Base-by-base conservation (phyloP, 2,329 filamentous ascomycete species). In the Torrubiella hemipterigena region DNA sequence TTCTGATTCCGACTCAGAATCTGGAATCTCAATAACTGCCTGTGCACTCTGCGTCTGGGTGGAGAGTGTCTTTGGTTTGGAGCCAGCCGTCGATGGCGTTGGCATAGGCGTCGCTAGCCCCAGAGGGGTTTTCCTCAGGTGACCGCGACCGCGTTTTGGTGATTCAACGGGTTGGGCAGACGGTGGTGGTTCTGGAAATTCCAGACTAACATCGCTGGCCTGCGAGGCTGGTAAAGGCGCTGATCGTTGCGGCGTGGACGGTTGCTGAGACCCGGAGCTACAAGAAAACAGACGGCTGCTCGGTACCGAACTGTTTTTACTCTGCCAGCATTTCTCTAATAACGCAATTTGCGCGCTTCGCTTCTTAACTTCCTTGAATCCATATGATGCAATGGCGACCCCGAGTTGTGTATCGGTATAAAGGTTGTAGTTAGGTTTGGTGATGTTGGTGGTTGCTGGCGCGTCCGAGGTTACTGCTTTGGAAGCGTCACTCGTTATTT, bases 341-440 rank as follows among this genome's bases (percentile, higher is more conserved):
- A 85, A 52, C 2, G 71, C 61, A 37, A 87, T 75, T 77, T 83
- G 84, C 7, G 73, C 72, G 29, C 67, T 63, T 13, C 81, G 67
- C 33, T 62, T 72, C 47, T 77, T 82, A 18, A 86, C 59, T 2
- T 76, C 60, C 47, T 86, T 87, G 54, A 87, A 86, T 0, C 78
- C 79, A 44, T 75, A 85, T 0, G 63, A 60, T 5, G 66, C 57
- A 27, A 87, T 57, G 44, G 79, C 67, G 34, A 65, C 70, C 3
- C 72, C 58, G 12, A 87, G 56, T 35, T 81, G 70, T 7, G 63
- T 54, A 38, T 79, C 76, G 4, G 76, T 76, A 36, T 71, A 76
- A 0, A 67, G 53, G 24, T 69, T 63, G 37, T 69, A 86, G 9
- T 70, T 66, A 3, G 80, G 22, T 11, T 24, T 24, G 6, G 11